A percentile compares a stretch with the other conserved stretches of the same genome.
Evolutionary conservation across 257 asterid genomes (phyloP).

Genomic region (Ballota nigra): DNA sequence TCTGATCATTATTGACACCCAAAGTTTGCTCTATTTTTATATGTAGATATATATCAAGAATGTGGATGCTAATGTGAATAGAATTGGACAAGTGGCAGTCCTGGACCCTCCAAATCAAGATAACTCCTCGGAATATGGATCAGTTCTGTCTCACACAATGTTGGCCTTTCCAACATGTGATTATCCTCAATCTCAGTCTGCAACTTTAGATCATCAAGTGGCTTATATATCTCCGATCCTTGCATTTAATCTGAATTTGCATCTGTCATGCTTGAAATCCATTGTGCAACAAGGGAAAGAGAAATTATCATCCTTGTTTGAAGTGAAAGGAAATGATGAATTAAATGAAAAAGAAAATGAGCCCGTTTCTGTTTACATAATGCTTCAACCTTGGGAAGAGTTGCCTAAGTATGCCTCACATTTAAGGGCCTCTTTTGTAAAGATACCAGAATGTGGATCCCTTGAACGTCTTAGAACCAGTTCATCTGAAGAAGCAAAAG

Average conservation of each 20-base stretch:
- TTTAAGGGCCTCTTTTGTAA: slow-evolving; percentile 84
- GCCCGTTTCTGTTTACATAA: slow-evolving; percentile 37
- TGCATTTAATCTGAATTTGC: slow-evolving; percentile 72
- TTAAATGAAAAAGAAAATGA: slow-evolving; percentile 36
- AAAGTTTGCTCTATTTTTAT: not conserved
- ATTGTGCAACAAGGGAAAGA: slow-evolving; percentile 65
- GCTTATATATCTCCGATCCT: slow-evolving; percentile 84
- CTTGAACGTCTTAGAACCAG: slow-evolving; percentile 68
- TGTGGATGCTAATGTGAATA: slow-evolving; percentile 44
- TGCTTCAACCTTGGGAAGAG: slow-evolving; percentile 58
- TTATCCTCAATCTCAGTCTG: slow-evolving; percentile 39
- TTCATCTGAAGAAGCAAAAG: slow-evolving; percentile 59
- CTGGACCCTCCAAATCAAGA: slow-evolving; percentile 66
- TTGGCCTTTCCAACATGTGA: slow-evolving; percentile 53
- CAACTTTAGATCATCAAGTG: slow-evolving; percentile 51
- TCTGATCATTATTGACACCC: slow-evolving; percentile 4
- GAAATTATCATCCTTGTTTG: slow-evolving; percentile 55
- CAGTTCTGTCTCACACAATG: slow-evolving; percentile 33
- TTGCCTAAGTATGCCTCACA: slow-evolving; percentile 83
- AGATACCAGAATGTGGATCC: slow-evolving; percentile 80
- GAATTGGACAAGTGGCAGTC: slow-evolving; percentile 78
- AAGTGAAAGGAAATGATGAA: slow-evolving; percentile 35
- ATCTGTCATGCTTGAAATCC: slow-evolving; percentile 64
- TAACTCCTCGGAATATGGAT: slow-evolving; percentile 19
- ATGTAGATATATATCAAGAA: slow-evolving; percentile 65